Evolutionary conservation across 345 rosid species (phyloP).

Genomic region (Lepidium aucheri): DNA sequence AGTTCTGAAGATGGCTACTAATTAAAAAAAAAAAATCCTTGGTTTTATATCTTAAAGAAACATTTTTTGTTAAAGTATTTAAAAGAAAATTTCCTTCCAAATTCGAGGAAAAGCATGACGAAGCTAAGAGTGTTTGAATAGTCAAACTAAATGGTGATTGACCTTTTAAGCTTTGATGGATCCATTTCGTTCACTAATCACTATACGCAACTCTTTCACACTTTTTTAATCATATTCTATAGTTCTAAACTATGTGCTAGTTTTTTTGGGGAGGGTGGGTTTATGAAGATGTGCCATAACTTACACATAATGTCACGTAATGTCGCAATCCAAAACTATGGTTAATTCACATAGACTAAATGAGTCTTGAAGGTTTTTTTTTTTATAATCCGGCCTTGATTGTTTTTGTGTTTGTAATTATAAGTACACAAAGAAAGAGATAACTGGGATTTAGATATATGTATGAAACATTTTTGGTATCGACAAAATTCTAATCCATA

Average conservation of each 20-base stretch:
- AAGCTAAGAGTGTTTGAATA: constrained; percentile 7
- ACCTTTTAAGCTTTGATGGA: constrained; percentile 11
- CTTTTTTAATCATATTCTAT: background rate
- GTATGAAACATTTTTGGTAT: background rate
- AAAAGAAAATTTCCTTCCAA: background rate
- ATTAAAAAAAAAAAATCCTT: no score
- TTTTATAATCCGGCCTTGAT: background rate
- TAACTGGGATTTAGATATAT: background rate
- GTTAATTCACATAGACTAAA: background rate
- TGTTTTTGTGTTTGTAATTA: background rate
- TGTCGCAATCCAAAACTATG: background rate
- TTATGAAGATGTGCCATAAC: background rate
- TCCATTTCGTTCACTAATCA: background rate
- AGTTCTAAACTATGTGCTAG: background rate
- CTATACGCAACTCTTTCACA: background rate
- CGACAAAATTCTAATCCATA: no score
- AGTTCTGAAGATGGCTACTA: no score
- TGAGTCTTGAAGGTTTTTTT: background rate
- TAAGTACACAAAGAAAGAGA: background rate
- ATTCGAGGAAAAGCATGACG: constrained; percentile 3
- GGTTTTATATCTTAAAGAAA: no score
- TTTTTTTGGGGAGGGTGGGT: background rate
- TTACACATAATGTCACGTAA: background rate
- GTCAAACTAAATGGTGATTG: constrained; percentile 22
- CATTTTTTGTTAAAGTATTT: no score